phyloP scores from a whole-genome alignment of 257 asterid genomes.

The Solanum dulcamara region DNA sequence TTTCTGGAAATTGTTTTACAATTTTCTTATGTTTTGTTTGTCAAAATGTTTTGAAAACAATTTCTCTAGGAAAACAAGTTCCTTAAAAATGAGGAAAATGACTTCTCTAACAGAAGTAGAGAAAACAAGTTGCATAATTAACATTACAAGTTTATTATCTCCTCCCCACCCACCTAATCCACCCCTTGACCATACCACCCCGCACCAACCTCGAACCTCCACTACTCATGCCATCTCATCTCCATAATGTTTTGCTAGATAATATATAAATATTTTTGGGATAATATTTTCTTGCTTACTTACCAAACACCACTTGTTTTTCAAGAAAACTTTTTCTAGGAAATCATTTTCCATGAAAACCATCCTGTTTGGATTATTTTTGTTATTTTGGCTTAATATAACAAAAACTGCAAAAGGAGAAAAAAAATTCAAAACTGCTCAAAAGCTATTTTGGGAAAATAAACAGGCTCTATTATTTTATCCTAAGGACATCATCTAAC shows the following conservation, averaged over 20 bases:
- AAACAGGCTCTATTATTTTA: neutral
- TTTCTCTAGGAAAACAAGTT: neutral
- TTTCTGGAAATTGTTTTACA: neutral
- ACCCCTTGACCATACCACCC: neutral
- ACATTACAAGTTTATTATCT: neutral
- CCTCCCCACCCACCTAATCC: neutral
- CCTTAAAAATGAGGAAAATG: neutral
- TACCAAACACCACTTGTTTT: neutral
- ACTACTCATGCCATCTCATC: neutral
- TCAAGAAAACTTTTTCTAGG: neutral
- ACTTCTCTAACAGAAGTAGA: neutral
- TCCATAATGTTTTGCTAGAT: neutral
- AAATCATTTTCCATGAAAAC: neutral
- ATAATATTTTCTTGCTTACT: neutral
- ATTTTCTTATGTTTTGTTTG: too few relatives aligned
- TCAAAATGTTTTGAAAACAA: neutral
- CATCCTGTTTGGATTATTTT: neutral
- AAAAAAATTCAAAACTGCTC: neutral
- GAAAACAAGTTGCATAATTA: neutral
- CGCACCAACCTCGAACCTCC: neutral
- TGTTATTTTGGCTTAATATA: neutral
- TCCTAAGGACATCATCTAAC: neutral
- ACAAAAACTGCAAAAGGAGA: too few relatives aligned
- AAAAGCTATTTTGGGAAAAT: neutral
- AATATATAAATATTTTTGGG: neutral